Base-by-base conservation (phyloP, 257 asterid species). In the Forsythia viridissima region DNA sequence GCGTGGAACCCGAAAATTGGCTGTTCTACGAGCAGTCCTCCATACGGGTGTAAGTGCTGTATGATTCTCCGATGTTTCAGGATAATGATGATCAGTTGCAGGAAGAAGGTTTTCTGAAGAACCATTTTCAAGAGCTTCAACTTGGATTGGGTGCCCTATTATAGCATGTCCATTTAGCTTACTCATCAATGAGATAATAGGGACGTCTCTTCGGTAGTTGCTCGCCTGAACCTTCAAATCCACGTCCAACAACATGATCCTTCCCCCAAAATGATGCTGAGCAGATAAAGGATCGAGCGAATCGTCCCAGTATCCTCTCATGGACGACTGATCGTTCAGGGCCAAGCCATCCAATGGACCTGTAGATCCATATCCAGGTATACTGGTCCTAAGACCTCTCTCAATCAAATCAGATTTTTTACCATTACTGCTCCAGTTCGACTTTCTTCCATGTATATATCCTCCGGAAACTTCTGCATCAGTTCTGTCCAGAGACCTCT, bases 1-100 rank as follows among this genome's bases (percentile, higher is more conserved):
- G 75, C 98, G 97, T 11, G 97, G 97, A 8, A 92, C 88, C 74
- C 99, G 92, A 51, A 84, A 83, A 81, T 89, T 91, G 38, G 99
- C 95, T 18, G 98, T 96, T 85, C 99, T 90, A 37, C 97, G 93
- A 21, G 96, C 99, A 16, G 99, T 96, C 82, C 93, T 89, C 99
- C 99, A 96, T 20, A 84, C 87, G 0, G 96, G 92, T 39, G 94
- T 85, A 70, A 92, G 97, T 18, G 91, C 73, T 39, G 87, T 61
- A 70, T 87, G 92, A 72, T 83, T 82, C 42, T 87, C 92, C 70
- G 80, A 77, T 44, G 82, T 77, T 76, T 89, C 95, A 15, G 91
- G 88, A 72, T 52, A 76, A 70, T 84, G 80, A 71, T 86, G 84
- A 79, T 86, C 94, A 21, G 81, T 61, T 59, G 87, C 79, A 24